phyloP scores from a whole-genome alignment of 345 rosid species.

The Turritis glabra region DNA sequence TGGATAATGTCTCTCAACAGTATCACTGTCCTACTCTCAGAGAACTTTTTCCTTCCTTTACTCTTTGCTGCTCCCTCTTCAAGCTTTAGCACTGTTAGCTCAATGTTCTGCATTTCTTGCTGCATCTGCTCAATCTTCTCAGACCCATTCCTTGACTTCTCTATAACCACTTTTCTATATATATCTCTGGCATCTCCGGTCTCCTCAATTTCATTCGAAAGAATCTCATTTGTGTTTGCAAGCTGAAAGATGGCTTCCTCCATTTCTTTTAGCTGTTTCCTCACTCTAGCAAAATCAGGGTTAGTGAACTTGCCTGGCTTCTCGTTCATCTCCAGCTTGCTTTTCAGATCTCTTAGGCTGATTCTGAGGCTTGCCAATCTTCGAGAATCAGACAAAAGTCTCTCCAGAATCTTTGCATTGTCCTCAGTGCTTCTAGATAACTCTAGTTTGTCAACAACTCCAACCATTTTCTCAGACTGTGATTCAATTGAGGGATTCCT shows the following conservation, averaged over 20 bases:
- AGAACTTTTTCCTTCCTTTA: conserved; percentile 50
- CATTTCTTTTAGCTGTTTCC: conserved; percentile 61
- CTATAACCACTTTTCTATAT: conserved; percentile 48
- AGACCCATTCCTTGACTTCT: conserved; percentile 61
- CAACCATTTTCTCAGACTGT: conserved; percentile 68
- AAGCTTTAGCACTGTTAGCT: conserved; percentile 61
- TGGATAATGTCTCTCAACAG: conserved; percentile 68
- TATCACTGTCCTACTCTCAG: conserved; percentile 53
- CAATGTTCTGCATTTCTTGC: conserved; percentile 75
- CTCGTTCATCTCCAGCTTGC: conserved; percentile 61
- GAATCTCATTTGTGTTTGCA: conserved; percentile 53
- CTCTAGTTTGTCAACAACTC: conserved; percentile 70
- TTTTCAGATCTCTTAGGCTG: conserved; percentile 63
- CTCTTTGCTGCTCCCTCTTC: conserved; percentile 64
- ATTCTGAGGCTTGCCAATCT: conserved; percentile 62
- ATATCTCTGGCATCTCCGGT: conserved; percentile 48
- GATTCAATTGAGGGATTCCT: conserved; percentile 46
- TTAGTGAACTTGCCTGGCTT: conserved; percentile 54
- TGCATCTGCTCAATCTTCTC: conserved; percentile 77
- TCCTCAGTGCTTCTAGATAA: conserved; percentile 49
- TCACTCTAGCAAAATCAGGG: conserved; percentile 59
- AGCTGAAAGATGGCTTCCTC: conserved; percentile 66
- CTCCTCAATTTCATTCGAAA: conserved; percentile 52
- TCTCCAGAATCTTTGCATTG: conserved; percentile 64
- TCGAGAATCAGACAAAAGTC: conserved; percentile 70